Evolutionary conservation across 352 stramenopile genomes (phyloP), one percentile per base, ranked within the genome.

Genomic region (Pythium diclinum): DNA sequence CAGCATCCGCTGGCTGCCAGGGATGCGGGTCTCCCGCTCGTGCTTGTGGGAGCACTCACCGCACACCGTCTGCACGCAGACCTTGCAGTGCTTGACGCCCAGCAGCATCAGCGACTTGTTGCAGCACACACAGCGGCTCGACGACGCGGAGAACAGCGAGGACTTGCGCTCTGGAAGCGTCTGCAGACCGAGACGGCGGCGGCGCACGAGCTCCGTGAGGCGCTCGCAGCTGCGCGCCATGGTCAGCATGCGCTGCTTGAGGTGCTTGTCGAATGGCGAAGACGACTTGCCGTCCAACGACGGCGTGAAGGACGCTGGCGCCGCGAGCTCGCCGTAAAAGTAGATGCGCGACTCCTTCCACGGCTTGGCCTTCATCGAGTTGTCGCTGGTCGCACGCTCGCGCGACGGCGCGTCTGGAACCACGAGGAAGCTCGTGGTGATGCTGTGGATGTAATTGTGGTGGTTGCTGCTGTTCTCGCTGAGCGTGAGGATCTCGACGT

Each of bases 21-120:
- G 57, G 16, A 56, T 28, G 17, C 61, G 30, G 3, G 58, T 62
- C 53, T 71, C 64, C 19, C 73, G 68, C 47, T 78, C 67, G 32
- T 76, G 70, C 46, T 73, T 73, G 56, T 38, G 64, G 25, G 68
- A 77, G 62, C 83, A 92, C 51, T 67, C 71, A 56, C 66, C 49
- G 56, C 83, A 92, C 23, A 90, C 80, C 46, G 69, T 65, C 66
- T 87, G 85, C 1, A 72, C 75, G 53, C 83, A 92, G 28, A 92
- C 56, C 48, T 77, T 67, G 68, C 83, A 92, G 36, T 72, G 74
- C 52, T 83, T 80, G 51, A 65, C 21, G n/a, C 67, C 71, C 54
- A 70, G 19, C 16, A 78, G 54, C 56, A 87, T 63, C 19, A 72
- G 76, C 30, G 57, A 58, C 65, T 87, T 87, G 40, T 83, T 84